phyloP scores from a whole-genome alignment of 2,329 filamentous ascomycete species.

The Claviceps digitariae region DNA sequence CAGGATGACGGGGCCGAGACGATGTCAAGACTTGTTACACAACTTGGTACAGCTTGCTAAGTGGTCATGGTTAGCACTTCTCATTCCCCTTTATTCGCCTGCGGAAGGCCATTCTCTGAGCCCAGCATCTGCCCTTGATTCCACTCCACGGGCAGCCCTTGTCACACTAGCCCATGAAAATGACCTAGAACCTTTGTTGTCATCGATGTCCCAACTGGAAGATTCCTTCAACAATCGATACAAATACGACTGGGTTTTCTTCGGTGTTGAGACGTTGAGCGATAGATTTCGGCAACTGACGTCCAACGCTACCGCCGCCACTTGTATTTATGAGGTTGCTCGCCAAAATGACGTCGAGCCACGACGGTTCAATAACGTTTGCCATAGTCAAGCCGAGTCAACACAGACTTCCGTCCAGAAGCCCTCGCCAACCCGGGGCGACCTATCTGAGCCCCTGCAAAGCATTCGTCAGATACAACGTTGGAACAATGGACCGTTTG shows the following conservation, averaged over 20 bases:
- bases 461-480: slow-evolving; percentile 61
- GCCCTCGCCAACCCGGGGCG: slow-evolving; percentile 1
- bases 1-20: slow-evolving; percentile 5
- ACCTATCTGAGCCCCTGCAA: slow-evolving; percentile 48
- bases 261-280: slow-evolving; percentile 68
- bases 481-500: slow-evolving; percentile 77
- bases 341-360: slow-evolving; percentile 61
- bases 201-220: slow-evolving; percentile 41
- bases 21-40: not conserved
- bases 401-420: slow-evolving; percentile 1
- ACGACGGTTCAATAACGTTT: not conserved
- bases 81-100: slow-evolving; percentile 2
- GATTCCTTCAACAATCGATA: slow-evolving; percentile 60
- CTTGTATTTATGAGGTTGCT: slow-evolving; percentile 59
- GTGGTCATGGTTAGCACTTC: slow-evolving; percentile 4
- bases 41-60: slow-evolving; percentile 3
- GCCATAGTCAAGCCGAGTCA: not conserved
- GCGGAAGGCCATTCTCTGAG: slow-evolving; percentile 9
- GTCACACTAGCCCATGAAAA: slow-evolving; percentile 18
- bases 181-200: slow-evolving; percentile 18
- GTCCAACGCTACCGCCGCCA: slow-evolving; percentile 53
- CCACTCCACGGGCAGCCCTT: slow-evolving; percentile 17
- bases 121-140: slow-evolving; percentile 9
- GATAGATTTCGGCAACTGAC: slow-evolving; percentile 62
- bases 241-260: slow-evolving; percentile 81